phyloP scores from a whole-genome alignment of 108 stramenopile species.

The Fragilariopsis cylindrus region DNA sequence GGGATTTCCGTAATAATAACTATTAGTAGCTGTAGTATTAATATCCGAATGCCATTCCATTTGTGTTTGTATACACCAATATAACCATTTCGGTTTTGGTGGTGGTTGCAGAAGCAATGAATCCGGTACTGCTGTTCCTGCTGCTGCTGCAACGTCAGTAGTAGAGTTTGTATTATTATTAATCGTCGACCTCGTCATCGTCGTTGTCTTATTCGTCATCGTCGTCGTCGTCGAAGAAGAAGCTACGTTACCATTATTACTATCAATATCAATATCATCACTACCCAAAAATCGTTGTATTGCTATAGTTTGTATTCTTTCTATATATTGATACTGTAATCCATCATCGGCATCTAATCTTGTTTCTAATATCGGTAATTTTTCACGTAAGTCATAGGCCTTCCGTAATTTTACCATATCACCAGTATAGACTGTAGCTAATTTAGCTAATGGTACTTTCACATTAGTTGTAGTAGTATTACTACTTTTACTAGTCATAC shows the following conservation, averaged over 20 bases:
- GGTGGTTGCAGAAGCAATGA: background rate
- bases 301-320: slow-evolving; percentile 54
- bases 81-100: slow-evolving; percentile 21
- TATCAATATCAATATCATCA: background rate
- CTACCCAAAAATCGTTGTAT: slow-evolving; percentile 44
- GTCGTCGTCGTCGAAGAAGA: too few species aligned
- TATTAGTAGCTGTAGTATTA: background rate
- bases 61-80: slow-evolving; percentile 75
- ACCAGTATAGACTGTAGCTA: slow-evolving; percentile 14
- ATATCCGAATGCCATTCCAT: slow-evolving; percentile 64
- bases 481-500: background rate
- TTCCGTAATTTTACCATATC: slow-evolving; percentile 31
- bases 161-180: too few species aligned
- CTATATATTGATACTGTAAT: slow-evolving; percentile 57
- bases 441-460: background rate
- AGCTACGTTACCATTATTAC: too few species aligned
- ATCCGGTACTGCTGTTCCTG: too few species aligned
- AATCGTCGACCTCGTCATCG: too few species aligned
- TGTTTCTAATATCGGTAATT: slow-evolving; percentile 68
- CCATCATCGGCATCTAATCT: slow-evolving; percentile 89
- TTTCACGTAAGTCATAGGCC: slow-evolving; percentile 48
- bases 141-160: too few species aligned
- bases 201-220: too few species aligned
- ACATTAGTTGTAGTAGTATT: background rate
- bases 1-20: slow-evolving; percentile 15